These are phyloP conservation scores for Ceratocystis harringtonii DNA, from an alignment of 2,329 filamentous ascomycete species.

Conservation along the genomic window DNA sequence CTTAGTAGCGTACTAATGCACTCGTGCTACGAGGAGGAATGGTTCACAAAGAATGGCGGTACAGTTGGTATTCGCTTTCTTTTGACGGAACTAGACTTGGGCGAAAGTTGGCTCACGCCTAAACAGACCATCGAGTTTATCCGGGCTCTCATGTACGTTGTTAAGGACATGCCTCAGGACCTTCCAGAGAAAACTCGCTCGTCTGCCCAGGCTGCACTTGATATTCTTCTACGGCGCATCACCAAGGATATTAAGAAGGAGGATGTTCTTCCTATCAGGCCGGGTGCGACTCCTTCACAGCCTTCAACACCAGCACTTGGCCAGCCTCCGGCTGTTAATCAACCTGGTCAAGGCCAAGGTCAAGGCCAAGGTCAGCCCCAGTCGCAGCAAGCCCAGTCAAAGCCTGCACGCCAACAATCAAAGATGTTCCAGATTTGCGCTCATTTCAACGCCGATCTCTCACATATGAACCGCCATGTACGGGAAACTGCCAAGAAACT, in stretches of 20 bases:
- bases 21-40: slow-evolving; percentile 92
- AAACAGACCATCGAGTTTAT: slow-evolving; percentile 71
- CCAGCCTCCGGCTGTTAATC: slow-evolving; percentile 26
- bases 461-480: slow-evolving; percentile 92
- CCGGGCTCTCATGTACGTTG: slow-evolving; percentile 84
- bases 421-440: slow-evolving; percentile 52
- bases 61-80: slow-evolving; percentile 80
- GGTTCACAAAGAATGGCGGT: slow-evolving; percentile 94
- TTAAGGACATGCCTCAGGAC: slow-evolving; percentile 95
- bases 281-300: neutral
- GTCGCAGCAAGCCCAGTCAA: slow-evolving; percentile 27
- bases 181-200: slow-evolving; percentile 77
- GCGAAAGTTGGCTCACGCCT: slow-evolving; percentile 65
- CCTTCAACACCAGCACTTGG: slow-evolving; percentile 23
- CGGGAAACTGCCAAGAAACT: slow-evolving; percentile 72
- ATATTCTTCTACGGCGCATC: slow-evolving; percentile 62
- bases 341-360: slow-evolving; percentile 18
- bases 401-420: slow-evolving; percentile 38
- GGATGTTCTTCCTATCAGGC: slow-evolving; percentile 38
- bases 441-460: slow-evolving; percentile 73
- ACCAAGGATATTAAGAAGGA: slow-evolving; percentile 68
- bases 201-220: slow-evolving; percentile 68
- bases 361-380: neutral
- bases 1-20: slow-evolving; percentile 78
- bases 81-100: slow-evolving; percentile 69